Conservation (phyloP, 768 basidiomycete species). For the Pisolithus albus region DNA sequence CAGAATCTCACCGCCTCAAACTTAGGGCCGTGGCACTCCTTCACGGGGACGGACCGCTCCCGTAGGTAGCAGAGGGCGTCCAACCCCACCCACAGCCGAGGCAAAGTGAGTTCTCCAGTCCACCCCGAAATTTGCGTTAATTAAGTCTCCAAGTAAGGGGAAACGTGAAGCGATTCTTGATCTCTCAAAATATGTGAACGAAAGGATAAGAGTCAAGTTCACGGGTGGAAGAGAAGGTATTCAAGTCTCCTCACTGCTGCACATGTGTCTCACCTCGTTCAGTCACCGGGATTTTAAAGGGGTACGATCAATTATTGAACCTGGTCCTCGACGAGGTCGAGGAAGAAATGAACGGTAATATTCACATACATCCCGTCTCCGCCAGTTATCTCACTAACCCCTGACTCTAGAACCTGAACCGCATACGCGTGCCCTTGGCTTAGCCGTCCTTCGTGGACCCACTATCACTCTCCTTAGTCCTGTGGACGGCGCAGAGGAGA, state of each 20-base stretch:
- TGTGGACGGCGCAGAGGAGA: conserved; percentile 92
- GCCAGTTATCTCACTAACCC: conserved; percentile 11
- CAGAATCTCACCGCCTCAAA: conserved; percentile 20
- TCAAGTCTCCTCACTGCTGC: neutral
- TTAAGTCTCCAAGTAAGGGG: conserved; percentile 26
- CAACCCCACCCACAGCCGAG: conserved; percentile 11
- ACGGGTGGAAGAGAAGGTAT: conserved; percentile 95
- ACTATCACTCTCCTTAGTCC: conserved; percentile 93
- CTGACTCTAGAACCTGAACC: conserved; percentile 52
- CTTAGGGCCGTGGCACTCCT: conserved; percentile 51
- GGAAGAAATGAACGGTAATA: conserved; percentile 66
- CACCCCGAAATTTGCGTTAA: conserved; percentile 19
- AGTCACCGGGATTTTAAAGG: conserved; percentile 93
- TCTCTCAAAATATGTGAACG: conserved; percentile 88
- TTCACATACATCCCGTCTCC: conserved; percentile 10
- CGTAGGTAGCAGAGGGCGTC: conserved; percentile 18
- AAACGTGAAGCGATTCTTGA: conserved; percentile 94
- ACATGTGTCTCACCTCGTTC: conserved; percentile 2
- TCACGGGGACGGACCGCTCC: conserved; percentile 41
- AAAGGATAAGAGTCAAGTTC: conserved; percentile 91
- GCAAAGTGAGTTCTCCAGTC: conserved; percentile 21
- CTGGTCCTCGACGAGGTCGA: conserved; percentile 94
- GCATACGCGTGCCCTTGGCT: conserved; percentile 61
- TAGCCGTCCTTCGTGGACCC: conserved; percentile 88
- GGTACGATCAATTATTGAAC: conserved; percentile 93